These are phyloP conservation scores for Peziza echinospora DNA, from an alignment of 495 filamentous ascomycete genomes.

Conservation along the genomic window DNA sequence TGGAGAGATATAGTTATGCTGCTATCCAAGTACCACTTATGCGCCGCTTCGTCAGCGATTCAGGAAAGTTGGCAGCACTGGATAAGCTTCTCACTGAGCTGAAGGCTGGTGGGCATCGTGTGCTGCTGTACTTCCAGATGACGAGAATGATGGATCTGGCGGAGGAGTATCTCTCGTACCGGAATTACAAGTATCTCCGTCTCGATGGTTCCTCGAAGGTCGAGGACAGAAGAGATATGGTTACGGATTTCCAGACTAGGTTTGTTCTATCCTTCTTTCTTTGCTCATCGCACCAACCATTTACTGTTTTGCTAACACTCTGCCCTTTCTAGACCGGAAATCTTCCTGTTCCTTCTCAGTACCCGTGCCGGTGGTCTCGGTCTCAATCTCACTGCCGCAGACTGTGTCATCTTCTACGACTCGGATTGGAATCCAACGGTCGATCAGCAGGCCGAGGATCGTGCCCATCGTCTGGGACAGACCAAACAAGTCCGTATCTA, in stretches of 20 bases:
- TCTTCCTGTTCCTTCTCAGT: constrained; percentile 89
- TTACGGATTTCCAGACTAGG: constrained; percentile 74
- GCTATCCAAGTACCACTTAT: constrained; percentile 92
- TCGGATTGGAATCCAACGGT: constrained; percentile 99
- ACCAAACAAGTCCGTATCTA: constrained; percentile 93
- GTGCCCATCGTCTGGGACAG: constrained; percentile 91
- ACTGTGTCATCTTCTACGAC: constrained; percentile 90
- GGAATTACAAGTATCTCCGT: constrained; percentile 95
- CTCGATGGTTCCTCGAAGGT: constrained; percentile 96
- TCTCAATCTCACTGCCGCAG: constrained; percentile 84
- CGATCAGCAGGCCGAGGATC: constrained; percentile 96
- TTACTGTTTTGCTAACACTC: too few relatives aligned
- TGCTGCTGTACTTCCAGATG: constrained; percentile 99
- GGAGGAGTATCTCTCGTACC: constrained; percentile 96
- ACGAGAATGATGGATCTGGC: constrained; percentile 99
- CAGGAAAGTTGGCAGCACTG: constrained; percentile 81
- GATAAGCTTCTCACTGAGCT: constrained; percentile 70
- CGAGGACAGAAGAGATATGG: constrained; percentile 89
- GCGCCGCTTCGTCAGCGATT: constrained; percentile 94
- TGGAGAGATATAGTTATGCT: constrained; percentile 60
- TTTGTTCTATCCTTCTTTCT: too few relatives aligned
- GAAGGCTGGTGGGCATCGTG: constrained; percentile 81
- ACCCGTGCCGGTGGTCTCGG: constrained; percentile 93
- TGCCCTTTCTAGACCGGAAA: too few relatives aligned
- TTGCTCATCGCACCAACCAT: too few relatives aligned